Percentiles rank a stretch among this genome's conserved stretches.
phyloP scores from a whole-genome alignment of 2,329 filamentous ascomycete genomes.

The Zymoseptoria brevis region DNA sequence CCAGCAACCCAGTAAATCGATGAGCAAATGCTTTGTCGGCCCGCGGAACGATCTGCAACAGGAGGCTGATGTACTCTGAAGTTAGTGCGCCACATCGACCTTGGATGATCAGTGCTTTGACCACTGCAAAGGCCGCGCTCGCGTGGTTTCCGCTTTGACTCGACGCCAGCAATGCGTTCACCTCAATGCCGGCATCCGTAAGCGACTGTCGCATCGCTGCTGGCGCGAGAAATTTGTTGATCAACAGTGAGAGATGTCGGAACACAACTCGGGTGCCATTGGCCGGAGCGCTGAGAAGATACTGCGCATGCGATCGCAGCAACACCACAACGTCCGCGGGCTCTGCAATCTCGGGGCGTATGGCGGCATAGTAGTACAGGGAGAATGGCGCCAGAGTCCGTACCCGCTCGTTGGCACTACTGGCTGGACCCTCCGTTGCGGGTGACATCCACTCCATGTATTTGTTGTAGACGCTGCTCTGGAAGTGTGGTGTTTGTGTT shows the following conservation, averaged over 20 bases:
- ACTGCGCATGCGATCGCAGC: conserved; percentile 17
- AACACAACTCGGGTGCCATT: conserved; percentile 25
- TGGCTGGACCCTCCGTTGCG: conserved; percentile 11
- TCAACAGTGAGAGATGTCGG: conserved; percentile 38
- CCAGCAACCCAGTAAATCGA: conserved; percentile 52
- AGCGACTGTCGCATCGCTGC: conserved; percentile 32
- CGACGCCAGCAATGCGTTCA: conserved; percentile 33
- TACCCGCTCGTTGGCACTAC: conserved; percentile 1
- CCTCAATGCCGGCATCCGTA: conserved; percentile 21
- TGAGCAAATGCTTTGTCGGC: conserved; percentile 42
- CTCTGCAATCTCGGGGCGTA: conserved; percentile 25
- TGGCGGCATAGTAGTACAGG: conserved; percentile 27
- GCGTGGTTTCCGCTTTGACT: conserved; percentile 36
- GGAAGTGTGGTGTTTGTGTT: conserved; percentile 42
- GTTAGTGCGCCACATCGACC: conserved; percentile 39
- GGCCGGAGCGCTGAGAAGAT: conserved; percentile 10
- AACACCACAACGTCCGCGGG: conserved; percentile 20
- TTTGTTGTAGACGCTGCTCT: conserved; percentile 29
- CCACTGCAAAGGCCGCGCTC: conserved; percentile 51
- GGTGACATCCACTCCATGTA: conserved; percentile 23
- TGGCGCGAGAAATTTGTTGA: conserved; percentile 42
- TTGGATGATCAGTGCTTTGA: conserved; percentile 54
- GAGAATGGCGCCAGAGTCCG: conserved; percentile 20
- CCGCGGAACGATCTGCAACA: conserved; percentile 46
- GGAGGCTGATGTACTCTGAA: conserved; percentile 34